These are phyloP conservation scores for Diplosphaera chodatii DNA, from an alignment of 139 green algal species.

Conservation along the genomic window DNA sequence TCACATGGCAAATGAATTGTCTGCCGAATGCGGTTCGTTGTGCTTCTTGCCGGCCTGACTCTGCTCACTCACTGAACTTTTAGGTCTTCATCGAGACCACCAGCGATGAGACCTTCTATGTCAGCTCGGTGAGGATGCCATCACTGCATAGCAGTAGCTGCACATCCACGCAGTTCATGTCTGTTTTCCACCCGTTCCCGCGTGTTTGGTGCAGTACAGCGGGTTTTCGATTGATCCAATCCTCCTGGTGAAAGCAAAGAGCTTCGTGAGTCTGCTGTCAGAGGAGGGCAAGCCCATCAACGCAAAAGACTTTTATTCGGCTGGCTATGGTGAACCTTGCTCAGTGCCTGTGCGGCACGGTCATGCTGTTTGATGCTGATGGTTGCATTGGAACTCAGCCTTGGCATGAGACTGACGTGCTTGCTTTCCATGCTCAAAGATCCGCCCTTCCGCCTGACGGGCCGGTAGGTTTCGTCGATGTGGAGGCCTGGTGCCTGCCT, in stretches of 20 bases:
- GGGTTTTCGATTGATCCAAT: constrained; percentile 28
- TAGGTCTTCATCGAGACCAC: constrained; percentile 28
- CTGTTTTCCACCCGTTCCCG: no score
- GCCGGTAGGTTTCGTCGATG: not conserved
- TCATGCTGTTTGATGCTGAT: no score
- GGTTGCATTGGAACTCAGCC: no score
- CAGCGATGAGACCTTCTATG: constrained; percentile 36
- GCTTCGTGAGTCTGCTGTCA: constrained; percentile 7
- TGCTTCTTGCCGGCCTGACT: no score
- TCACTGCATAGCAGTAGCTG: no score
- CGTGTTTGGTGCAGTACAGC: constrained; percentile 23
- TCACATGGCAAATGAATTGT: no score
- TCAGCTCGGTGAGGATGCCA: constrained; percentile 17
- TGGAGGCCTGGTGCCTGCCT: not conserved
- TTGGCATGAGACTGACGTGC: no score
- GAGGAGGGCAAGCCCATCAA: constrained; percentile 10
- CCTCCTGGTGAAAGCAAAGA: not conserved
- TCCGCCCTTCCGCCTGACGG: constrained; percentile 35
- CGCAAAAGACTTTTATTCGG: constrained; percentile 8
- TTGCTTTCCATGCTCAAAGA: not conserved
- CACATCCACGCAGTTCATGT: no score
- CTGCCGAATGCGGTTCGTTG: no score
- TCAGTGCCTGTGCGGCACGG: no score
- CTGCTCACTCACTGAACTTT: no score
- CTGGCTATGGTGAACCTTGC: constrained; percentile 17